A percentile compares a stretch with the other conserved stretches of the same genome.
Evolutionary conservation across 2,329 filamentous ascomycete genomes (phyloP).

Genomic region (Diaporthe velutina): DNA sequence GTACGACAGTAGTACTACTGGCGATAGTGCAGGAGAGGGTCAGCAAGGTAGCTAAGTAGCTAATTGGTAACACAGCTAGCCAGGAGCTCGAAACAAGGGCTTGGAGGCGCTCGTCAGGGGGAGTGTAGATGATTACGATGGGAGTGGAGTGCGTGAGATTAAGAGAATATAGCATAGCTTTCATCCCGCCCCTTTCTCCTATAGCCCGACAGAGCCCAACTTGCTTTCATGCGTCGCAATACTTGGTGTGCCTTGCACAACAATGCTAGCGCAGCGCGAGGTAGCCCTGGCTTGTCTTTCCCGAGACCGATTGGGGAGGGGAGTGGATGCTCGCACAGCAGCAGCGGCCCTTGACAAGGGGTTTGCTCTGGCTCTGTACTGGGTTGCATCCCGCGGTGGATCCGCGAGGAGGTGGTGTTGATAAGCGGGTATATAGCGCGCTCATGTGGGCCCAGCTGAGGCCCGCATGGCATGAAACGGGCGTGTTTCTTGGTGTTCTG

Average conservation of each 20-base stretch:
- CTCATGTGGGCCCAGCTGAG: background rate
- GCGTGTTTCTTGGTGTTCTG: slow-evolving; percentile 4
- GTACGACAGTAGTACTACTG: slow-evolving; percentile 1
- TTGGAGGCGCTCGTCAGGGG: background rate
- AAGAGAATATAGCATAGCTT: background rate
- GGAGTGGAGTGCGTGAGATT: background rate
- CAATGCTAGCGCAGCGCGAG: slow-evolving; percentile 15
- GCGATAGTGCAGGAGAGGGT: background rate
- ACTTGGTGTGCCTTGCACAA: slow-evolving; percentile 12
- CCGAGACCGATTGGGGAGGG: slow-evolving; percentile 10
- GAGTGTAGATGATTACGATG: background rate
- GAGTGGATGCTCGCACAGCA: slow-evolving; percentile 15
- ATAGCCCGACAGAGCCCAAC: background rate
- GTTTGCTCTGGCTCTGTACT: slow-evolving; percentile 1
- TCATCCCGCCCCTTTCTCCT: background rate
- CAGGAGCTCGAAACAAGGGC: slow-evolving; percentile 4
- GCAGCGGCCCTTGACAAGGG: background rate
- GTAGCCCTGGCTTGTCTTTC: background rate
- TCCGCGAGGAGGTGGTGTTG: slow-evolving; percentile 4
- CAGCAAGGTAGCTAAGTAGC: background rate
- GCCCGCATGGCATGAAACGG: slow-evolving; percentile 18
- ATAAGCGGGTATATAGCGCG: background rate
- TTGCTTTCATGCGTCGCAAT: background rate
- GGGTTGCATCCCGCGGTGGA: slow-evolving; percentile 1
- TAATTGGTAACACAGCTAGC: background rate